Evolutionary conservation across 2,329 filamentous ascomycete genomes (phyloP).

Genomic region (Colletotrichum musae): DNA sequence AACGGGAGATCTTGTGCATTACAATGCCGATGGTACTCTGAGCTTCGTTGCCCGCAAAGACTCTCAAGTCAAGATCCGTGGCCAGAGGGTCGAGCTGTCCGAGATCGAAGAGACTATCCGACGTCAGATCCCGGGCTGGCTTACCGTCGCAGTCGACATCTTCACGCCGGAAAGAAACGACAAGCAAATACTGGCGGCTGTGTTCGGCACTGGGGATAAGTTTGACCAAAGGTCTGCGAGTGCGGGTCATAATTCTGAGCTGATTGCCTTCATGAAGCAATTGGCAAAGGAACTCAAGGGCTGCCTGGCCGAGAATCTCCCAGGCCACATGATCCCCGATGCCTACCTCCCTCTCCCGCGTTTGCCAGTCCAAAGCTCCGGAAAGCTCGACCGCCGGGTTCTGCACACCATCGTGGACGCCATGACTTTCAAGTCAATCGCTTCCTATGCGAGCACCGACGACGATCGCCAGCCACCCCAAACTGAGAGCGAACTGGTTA

Average conservation of each 20-base stretch:
- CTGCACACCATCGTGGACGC: slow-evolving; percentile 3
- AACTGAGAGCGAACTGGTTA: background rate
- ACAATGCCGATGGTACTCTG: slow-evolving; percentile 57
- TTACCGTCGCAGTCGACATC: slow-evolving; percentile 24
- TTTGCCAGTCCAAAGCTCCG: slow-evolving; percentile 16
- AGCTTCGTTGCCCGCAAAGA: slow-evolving; percentile 65
- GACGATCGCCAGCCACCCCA: background rate
- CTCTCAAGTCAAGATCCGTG: slow-evolving; percentile 67
- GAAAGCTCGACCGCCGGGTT: slow-evolving; percentile 25
- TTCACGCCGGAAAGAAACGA: slow-evolving; percentile 13
- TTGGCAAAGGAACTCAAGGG: background rate
- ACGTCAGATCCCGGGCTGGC: background rate
- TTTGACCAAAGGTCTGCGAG: background rate
- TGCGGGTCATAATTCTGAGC: background rate
- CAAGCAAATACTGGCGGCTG: slow-evolving; percentile 21
- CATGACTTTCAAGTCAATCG: slow-evolving; percentile 21
- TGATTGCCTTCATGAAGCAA: slow-evolving; percentile 12
- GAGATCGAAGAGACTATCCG: slow-evolving; percentile 37
- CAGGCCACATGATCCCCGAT: slow-evolving; percentile 22
- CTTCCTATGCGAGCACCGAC: background rate
- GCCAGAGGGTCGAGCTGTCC: slow-evolving; percentile 62
- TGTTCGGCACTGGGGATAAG: background rate
- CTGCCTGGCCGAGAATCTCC: slow-evolving; percentile 12
- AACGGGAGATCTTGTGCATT: slow-evolving; percentile 64
- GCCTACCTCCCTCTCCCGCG: slow-evolving; percentile 8